Percentiles rank a stretch among this genome's conserved stretches.
Evolutionary conservation across 306 rosid species (phyloP).

Genomic region (Glycyrrhiza uralensis): DNA sequence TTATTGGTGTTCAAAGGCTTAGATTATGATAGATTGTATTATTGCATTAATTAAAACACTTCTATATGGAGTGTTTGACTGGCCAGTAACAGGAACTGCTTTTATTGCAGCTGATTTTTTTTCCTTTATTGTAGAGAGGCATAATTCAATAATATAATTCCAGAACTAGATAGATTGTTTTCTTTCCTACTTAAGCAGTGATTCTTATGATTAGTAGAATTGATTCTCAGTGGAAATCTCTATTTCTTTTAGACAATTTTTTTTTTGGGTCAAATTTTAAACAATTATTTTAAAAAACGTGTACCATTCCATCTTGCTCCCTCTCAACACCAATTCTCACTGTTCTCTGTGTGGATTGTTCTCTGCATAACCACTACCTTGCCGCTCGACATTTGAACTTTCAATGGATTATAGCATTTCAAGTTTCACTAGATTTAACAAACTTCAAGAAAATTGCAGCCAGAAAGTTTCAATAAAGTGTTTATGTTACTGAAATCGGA

Average conservation of each 20-base stretch:
- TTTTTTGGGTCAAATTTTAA: too few relatives aligned
- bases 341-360: too few relatives aligned
- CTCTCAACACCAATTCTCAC: too few relatives aligned
- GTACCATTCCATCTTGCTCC: too few relatives aligned
- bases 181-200: neutral
- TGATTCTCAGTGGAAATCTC: neutral
- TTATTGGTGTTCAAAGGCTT: neutral
- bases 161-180: neutral
- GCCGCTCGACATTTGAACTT: too few relatives aligned
- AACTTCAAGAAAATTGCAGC: too few relatives aligned
- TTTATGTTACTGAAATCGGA: too few relatives aligned
- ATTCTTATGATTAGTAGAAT: neutral
- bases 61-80: neutral
- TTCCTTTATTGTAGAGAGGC: neutral
- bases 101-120: neutral
- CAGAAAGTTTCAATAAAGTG: too few relatives aligned
- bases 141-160: neutral
- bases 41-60: conserved; percentile 10
- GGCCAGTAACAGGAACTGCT: neutral
- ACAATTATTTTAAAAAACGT: too few relatives aligned
- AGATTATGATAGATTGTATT: neutral
- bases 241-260: neutral
- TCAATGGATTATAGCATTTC: too few relatives aligned
- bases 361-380: too few relatives aligned
- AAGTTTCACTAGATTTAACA: too few relatives aligned